phyloP scores from a whole-genome alignment of 352 stramenopile species.

The Plasmopara halstedii region DNA sequence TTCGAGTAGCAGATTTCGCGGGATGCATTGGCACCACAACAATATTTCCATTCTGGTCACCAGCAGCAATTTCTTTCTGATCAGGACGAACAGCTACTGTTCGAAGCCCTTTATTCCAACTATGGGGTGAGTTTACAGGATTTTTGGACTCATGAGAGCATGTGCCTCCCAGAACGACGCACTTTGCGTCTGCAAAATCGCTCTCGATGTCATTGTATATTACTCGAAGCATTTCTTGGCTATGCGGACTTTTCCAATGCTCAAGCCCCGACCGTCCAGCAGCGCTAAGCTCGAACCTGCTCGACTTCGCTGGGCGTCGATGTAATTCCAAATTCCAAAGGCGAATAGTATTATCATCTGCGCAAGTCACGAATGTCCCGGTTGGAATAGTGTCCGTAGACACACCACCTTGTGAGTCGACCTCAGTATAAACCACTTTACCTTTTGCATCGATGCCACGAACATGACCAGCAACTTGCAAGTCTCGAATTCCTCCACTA shows the following conservation, averaged over 20 bases:
- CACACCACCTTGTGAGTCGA: slow-evolving; percentile 8
- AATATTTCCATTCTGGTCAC: slow-evolving; percentile 68
- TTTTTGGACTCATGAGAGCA: slow-evolving; percentile 30
- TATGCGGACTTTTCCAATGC: slow-evolving; percentile 59
- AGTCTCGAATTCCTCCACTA: slow-evolving; percentile 54
- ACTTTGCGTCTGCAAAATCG: slow-evolving; percentile 37
- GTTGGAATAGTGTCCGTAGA: slow-evolving; percentile 28
- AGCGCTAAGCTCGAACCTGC: slow-evolving; percentile 16
- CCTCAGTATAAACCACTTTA: slow-evolving; percentile 42
- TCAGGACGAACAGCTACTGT: slow-evolving; percentile 45
- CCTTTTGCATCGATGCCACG: slow-evolving; percentile 47
- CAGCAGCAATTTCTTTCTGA: slow-evolving; percentile 51
- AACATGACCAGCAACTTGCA: slow-evolving; percentile 45
- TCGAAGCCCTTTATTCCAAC: slow-evolving; percentile 35
- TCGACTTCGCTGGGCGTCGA: slow-evolving; percentile 27
- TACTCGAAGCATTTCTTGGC: slow-evolving; percentile 61
- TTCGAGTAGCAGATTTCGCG: slow-evolving; percentile 22
- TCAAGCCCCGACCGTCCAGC: slow-evolving; percentile 11
- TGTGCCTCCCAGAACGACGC: slow-evolving; percentile 46
- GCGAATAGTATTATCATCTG: slow-evolving; percentile 80
- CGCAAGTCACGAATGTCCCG: slow-evolving; percentile 74
- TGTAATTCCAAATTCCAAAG: slow-evolving; percentile 82
- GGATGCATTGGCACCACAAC: slow-evolving; percentile 38
- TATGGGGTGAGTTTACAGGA: slow-evolving; percentile 39
- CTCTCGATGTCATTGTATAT: slow-evolving; percentile 48